These are phyloP conservation scores for Ogataea pini DNA, from an alignment of 805 yeast genomes.

Conservation along the genomic window DNA sequence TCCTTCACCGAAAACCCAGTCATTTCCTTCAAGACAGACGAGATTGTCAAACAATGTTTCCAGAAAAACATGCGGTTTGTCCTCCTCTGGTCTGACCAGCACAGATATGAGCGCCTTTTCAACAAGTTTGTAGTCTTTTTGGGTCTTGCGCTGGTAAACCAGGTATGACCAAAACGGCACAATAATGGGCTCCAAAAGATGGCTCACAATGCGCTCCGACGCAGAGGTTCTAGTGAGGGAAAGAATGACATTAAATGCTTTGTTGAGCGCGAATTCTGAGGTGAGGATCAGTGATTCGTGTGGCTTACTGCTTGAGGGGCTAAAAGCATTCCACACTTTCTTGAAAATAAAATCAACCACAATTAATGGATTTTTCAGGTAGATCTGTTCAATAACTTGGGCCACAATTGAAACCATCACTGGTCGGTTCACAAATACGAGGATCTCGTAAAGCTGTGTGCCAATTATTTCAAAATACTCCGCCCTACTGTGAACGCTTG, in stretches of 20 bases:
- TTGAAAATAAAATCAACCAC: slow-evolving; percentile 60
- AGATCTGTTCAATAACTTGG: slow-evolving; percentile 54
- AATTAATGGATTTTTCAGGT: slow-evolving; percentile 49
- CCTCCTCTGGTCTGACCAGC: slow-evolving; percentile 17
- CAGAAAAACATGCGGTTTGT: slow-evolving; percentile 18
- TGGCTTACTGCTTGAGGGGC: slow-evolving; percentile 33
- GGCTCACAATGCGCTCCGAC: slow-evolving; percentile 36
- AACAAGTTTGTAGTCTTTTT: slow-evolving; percentile 38
- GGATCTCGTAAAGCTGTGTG: slow-evolving; percentile 58
- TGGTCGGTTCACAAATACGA: slow-evolving; percentile 63
- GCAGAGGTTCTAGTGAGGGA: slow-evolving; percentile 53
- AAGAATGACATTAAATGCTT: slow-evolving; percentile 62
- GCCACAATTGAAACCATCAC: slow-evolving; percentile 56
- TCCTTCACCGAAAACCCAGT: slow-evolving; percentile 46
- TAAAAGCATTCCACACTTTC: slow-evolving; percentile 46
- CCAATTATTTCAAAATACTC: slow-evolving; percentile 63
- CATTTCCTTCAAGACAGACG: slow-evolving; percentile 30
- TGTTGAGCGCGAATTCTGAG: slow-evolving; percentile 54
- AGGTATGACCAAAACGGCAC: slow-evolving; percentile 47
- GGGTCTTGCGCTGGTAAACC: slow-evolving; percentile 35
- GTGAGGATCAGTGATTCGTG: slow-evolving; percentile 38
- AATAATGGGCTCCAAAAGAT: slow-evolving; percentile 33
- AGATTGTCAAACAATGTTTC: slow-evolving; percentile 19
- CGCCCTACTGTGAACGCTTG: slow-evolving; percentile 38
- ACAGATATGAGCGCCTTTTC: slow-evolving; percentile 40